phyloP scores from a whole-genome alignment of 441 rosid species.

The Populus hybrid region DNA sequence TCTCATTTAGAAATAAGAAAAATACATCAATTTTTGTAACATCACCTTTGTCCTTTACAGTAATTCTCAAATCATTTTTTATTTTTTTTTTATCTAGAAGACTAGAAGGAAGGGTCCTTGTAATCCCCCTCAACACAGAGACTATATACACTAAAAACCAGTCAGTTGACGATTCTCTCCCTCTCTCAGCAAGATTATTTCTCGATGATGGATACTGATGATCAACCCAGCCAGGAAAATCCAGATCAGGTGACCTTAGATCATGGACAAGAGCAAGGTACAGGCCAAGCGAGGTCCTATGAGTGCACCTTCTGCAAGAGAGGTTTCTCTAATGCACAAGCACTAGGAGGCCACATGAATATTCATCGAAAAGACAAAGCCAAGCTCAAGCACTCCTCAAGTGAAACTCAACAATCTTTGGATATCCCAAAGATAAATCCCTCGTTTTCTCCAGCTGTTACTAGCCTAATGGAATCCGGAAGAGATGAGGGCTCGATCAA shows the following conservation, averaged over 20 bases:
- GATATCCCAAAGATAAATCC: conserved; percentile 8
- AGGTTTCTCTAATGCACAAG: conserved; percentile 82
- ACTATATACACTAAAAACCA: neutral
- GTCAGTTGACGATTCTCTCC: conserved; percentile 23
- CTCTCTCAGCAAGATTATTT: neutral
- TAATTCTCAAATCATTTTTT: neutral
- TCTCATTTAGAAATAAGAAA: too few species aligned
- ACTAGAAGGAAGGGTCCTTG: neutral
- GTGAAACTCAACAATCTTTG: conserved; percentile 12
- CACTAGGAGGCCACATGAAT: conserved; percentile 79
- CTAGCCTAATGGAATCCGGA: neutral
- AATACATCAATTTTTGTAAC: neutral
- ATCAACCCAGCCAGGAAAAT: conserved; percentile 23
- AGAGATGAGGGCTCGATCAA: conserved; percentile 9
- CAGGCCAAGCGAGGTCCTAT: conserved; percentile 48
- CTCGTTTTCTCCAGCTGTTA: conserved; percentile 10
- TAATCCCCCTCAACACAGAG: neutral
- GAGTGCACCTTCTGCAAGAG: conserved; percentile 63
- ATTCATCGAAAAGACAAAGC: conserved; percentile 56
- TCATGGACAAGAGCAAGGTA: conserved; percentile 17
- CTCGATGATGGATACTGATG: conserved; percentile 25
- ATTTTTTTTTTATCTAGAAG: too few species aligned
- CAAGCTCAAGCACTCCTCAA: conserved; percentile 21
- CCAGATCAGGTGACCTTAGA: conserved; percentile 19
- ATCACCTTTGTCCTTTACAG: neutral